Percentiles rank a stretch among this genome's conserved stretches.
Evolutionary conservation across 2,329 filamentous ascomycete genomes (phyloP).

Genomic region (Pestalotiopsis sp.): DNA sequence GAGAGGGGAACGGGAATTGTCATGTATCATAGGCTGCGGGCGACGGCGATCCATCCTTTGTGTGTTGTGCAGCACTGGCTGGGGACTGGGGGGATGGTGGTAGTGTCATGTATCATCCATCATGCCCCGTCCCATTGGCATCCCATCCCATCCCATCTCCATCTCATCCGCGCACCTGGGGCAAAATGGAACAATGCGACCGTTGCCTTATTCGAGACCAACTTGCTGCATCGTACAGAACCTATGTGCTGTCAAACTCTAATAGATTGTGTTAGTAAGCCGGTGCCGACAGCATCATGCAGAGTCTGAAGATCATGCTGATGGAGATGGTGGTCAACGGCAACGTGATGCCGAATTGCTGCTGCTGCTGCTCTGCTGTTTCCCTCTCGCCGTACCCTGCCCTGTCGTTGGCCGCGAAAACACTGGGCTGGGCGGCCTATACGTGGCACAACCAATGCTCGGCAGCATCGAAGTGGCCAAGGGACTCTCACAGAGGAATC

Average conservation of each 20-base stretch:
- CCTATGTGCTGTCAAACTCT: slow-evolving; percentile 4
- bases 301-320: not conserved
- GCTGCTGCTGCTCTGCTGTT: not conserved
- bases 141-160: too few species aligned
- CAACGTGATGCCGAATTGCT: not conserved
- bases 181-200: not conserved
- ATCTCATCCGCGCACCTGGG: not conserved
- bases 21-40: slow-evolving; percentile 9
- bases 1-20: slow-evolving; percentile 6
- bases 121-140: too few species aligned
- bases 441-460: too few species aligned
- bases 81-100: not conserved
- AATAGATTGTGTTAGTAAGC: not conserved
- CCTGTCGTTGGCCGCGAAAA: too few species aligned
- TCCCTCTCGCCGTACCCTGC: too few species aligned
- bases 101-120: not conserved
- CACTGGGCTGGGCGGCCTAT: too few species aligned
- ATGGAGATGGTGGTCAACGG: not conserved
- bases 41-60: not conserved
- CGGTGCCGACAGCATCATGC: not conserved
- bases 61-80: not conserved
- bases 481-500: too few species aligned
- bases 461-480: too few species aligned
- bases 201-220: not conserved
- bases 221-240: not conserved